Base-by-base conservation (phyloP, 352 stramenopile genomes). In the Globisporangium carolinianum region DNA sequence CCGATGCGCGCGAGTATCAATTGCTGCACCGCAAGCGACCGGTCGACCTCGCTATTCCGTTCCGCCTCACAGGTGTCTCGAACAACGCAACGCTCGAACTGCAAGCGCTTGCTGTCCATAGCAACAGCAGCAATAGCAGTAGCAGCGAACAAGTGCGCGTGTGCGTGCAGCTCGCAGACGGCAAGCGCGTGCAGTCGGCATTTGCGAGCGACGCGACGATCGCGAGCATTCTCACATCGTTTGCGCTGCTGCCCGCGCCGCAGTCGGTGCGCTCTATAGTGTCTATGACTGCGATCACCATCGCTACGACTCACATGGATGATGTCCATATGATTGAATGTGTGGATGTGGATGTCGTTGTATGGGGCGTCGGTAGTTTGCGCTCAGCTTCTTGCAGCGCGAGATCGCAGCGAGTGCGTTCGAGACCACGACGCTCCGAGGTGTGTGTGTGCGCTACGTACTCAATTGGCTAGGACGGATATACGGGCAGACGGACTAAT, bases 1-100 rank as follows among this genome's bases (percentile, higher is more conserved):
- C 63, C 32, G 64, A 73, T 32, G 60, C 72, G 36, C 51, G 54
- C 36, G 68, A 77, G 54, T 87, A 67, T 55, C 72, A 92, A 60
- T 71, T 95, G 15, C 55, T 79, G 49, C 85, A 94, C 61, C 84
- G 83, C 51, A 71, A 69, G 45, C 75, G 67, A 12, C 48, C 73
- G 7, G 65, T 95, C 17, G 86, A 95, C 57, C 60, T 92, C 46
- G 90, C 86, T 15, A 78, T 93, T 48, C 84, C 86, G 39, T 95
- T 95, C 55, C 81, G 84, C 4, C 71, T 95, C 35, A 92, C 86
- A 12, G 86, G 86, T 37, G 76, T 95, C 24, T 91, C 86, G 41
- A 91, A 91, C 61, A 94, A 94, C 53, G 84, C 86, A 14, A 62
- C 65, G 11, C 54, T 95, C 18, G 81, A 95, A 63, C 50, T 95